A percentile compares a stretch with the other conserved stretches of the same genome.
Conservation (phyloP, 73 alveolate genomes). For the Paraurostyla sp. region DNA sequence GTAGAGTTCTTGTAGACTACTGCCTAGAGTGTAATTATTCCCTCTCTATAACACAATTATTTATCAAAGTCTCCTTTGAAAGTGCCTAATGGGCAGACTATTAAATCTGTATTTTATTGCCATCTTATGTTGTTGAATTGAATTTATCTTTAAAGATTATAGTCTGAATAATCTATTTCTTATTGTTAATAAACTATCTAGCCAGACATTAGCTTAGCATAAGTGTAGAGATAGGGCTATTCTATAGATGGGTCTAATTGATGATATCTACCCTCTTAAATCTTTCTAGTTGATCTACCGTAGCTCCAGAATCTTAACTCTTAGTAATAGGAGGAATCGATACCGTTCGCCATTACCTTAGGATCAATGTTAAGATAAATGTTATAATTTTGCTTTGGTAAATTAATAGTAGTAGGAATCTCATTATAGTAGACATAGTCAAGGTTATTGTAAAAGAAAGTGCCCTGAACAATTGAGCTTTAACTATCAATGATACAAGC, state of each 20-base stretch:
- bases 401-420: neutral
- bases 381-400: neutral
- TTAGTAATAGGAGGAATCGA: neutral
- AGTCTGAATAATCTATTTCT: neutral
- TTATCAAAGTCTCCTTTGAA: neutral
- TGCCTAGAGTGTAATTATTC: neutral
- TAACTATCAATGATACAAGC: conserved; percentile 3
- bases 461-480: neutral
- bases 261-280: neutral
- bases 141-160: neutral
- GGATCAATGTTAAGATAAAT: neutral
- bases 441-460: neutral
- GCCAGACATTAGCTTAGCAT: neutral
- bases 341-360: neutral
- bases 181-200: neutral
- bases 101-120: neutral
- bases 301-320: conserved; percentile 29
- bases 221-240: neutral
- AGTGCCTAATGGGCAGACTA: conserved; percentile 42
- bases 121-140: neutral
- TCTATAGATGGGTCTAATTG: neutral
- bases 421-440: conserved; percentile 10
- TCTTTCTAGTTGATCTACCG: conserved; percentile 13
- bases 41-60: conserved; percentile 25
- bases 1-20: neutral